Base-by-base conservation (phyloP, 345 rosid species). In the Salix koriyanagi region DNA sequence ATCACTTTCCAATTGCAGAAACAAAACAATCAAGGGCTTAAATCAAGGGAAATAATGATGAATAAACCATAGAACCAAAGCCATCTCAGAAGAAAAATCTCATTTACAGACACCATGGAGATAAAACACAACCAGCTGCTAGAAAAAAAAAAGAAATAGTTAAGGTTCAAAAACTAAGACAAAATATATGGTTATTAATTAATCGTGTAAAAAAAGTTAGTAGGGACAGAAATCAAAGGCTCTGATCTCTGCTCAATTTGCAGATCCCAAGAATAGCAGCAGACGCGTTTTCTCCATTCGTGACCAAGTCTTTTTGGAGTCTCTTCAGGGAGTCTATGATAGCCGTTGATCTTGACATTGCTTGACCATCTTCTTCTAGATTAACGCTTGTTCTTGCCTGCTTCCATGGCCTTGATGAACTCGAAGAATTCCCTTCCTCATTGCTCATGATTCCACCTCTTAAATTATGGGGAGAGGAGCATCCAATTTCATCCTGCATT, bases 401-500 rank as follows among this genome's bases (percentile, higher is more conserved):
- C 79, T 90, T 91, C 81, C 79, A 58, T 12, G 86, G 85, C 67
- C 85, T 73, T 15, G 15, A 65, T 60, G 82, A 74, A 12, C 65
- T 61, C 65, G 64, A 67, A 0, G 78, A 80, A 41, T 72, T 69
- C 11, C 83, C 75, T 54, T 81, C 91, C 26, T 58, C 86, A 3
- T 71, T 48, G 9, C 50, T 67, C 12, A 72, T 12, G 62, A 73
- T 76, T 2, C 75, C 30, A 12, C 60, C 66, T 25, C 67, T 81
- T 30, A 11, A 36, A 18, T 10, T 11, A 66, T 10, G 87, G 66
- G 77, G 83, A 25, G 89, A 89, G n/a, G 85, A 84, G 70, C 84
- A 81, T 62, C 85, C 91, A 42, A 84, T 83, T 62, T 88, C 91
- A 67, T 87, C 90, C 94, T 90, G 85, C 85, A 79, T 75, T 81